Conservation (phyloP, 306 rosid species). For the Vicia faba region DNA sequence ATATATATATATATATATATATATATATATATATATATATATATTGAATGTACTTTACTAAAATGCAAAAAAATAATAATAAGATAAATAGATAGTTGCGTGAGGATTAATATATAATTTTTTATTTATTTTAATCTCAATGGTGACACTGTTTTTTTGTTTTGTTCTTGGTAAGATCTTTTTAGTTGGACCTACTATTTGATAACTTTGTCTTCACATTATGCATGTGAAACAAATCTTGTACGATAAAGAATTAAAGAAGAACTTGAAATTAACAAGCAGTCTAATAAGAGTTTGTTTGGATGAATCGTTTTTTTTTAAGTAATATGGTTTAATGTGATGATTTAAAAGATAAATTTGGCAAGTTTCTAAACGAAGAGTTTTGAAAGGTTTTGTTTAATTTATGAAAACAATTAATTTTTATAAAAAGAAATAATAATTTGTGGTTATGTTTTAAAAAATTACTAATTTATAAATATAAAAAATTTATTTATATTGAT, state of each 20-base stretch:
- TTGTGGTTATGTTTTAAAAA: no score
- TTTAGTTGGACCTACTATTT: constrained; percentile 33
- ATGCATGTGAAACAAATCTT: constrained; percentile 29
- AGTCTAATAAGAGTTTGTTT: no score
- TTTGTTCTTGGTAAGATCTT: constrained; percentile 33
- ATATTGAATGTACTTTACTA: constrained; percentile 46
- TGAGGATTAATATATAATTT: no score
- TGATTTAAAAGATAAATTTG: no score
- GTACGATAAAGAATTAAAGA: not conserved
- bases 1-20: constrained; percentile 29
- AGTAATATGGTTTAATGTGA: not conserved
- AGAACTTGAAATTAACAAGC: not conserved
- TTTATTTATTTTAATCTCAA: not conserved
- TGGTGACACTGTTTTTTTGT: not conserved
- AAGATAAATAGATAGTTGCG: constrained; percentile 37
- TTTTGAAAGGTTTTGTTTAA: no score
- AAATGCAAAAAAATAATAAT: constrained; percentile 28
- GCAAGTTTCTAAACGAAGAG: no score
- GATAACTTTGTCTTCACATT: constrained; percentile 44
- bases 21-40: constrained; percentile 26
- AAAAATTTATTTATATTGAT: no score
- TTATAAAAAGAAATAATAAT: no score
- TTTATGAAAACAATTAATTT: no score
- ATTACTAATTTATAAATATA: no score
- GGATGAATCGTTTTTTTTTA: not conserved